Evolutionary conservation across 768 basidiomycete genomes (phyloP), one percentile per base, ranked within the genome.

Genomic region (Mycena rosella): DNA sequence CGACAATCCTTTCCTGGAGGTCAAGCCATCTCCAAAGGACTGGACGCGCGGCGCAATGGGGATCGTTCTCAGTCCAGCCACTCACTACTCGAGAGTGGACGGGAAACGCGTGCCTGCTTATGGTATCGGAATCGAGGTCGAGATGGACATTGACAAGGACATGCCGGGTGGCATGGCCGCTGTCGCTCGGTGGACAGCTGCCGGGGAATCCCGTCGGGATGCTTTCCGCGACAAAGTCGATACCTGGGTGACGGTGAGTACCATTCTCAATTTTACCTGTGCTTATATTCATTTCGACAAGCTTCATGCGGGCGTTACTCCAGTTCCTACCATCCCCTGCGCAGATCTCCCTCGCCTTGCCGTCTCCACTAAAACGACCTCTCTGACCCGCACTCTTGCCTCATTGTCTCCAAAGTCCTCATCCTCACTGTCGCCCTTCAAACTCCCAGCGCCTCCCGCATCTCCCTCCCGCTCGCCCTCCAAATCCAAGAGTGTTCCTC

Each of bases 11-110:
- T 93, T 94, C 84, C 79, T 93, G 73, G 78, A 86, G 5, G 74
- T 77, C 6, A 56, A 78, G 8, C 69, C 83, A 13, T 78, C 81
- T 30, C 72, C 83, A 18, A 86, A 86, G 68, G 91, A 94, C 58
- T 96, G 94, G 94, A 87, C 84, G 7, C 87, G 94, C 29, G 91
- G 93, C 14, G 86, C 88, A 2, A 93, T 94, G 91, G 94, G 94
- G 20, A 82, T 95, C 70, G 81, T 94, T 38, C 72, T 96, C 66
- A 92, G 85, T 64, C 86, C 91, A 38, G 85, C 91, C 9, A 93
- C 87, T 4, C 91, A 95, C 73, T 88, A 89, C 75, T 87, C 86
- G n/a, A 93, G 91, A 73, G 71, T 78, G 1, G 86, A 85, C 17
- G 86, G 87, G 17, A 89, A 89, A 73, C 87, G 94, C 47, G 81